Base-by-base conservation (phyloP, 2,329 filamentous ascomycete genomes). In the Zymoseptoria tritici region DNA sequence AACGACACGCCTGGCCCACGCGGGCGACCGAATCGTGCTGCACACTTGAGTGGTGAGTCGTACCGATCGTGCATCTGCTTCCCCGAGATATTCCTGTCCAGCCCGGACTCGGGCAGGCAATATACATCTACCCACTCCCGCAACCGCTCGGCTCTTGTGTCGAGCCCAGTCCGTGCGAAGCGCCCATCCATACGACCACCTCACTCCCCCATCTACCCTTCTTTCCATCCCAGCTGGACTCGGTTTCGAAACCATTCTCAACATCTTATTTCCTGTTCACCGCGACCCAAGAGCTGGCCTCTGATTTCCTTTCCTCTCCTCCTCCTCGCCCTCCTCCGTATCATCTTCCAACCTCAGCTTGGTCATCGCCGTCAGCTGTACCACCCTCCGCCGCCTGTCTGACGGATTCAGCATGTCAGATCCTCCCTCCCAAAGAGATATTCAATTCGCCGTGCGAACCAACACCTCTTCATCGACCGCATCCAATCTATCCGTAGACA, bases 331-430 rank as follows among this genome's bases (percentile, higher is more conserved):
- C 70, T 46, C 36, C 22, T 24, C 22, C 5, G 21, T 6, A 46
- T 46, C 36, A 46, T 16, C 36, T 4, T n/a, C 4, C 36, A 16
- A 11, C 13, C 36, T n/a, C 36, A n/a, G 36, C 36, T 46, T 46
- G 36, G 36, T 46, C 36, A 46, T 46, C 36, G 3, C 36, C 36
- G 36, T 46, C 36, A 46, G 36, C 36, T 61, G 66, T 66, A 50
- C 52, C 36, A 60, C 55, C 54, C 66, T 57, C 67, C 63, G 70
- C 62, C 69, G 70, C 60, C 26, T 52, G 22, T 68, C 69, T 71
- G 70, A 73, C 68, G 72, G 68, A 46, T 16, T 46, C 70, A 74
- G 70, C 68, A 81, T 79, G 73, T 75, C 78, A 66, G 73, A 76
- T 70, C 76, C 74, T 73, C 24, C 24, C 3, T 71, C 77, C 69